phyloP scores from a whole-genome alignment of 2,329 filamentous ascomycete genomes.

The Periconia sp. region DNA sequence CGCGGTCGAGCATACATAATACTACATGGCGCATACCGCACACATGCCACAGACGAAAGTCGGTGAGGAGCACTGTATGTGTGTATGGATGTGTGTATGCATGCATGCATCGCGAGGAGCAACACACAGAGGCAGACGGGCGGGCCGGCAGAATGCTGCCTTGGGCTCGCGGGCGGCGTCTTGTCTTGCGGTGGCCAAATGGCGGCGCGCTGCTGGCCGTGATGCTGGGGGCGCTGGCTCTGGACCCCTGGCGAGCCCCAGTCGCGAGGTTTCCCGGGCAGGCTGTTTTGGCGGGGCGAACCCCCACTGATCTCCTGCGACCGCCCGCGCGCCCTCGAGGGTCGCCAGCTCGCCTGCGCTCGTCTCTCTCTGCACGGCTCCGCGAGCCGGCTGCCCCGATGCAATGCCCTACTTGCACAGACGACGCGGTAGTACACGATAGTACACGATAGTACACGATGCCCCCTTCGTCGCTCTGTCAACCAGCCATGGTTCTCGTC shows the following conservation, averaged over 20 bases:
- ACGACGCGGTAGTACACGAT: too few species aligned
- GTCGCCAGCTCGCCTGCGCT: too few species aligned
- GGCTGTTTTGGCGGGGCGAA: constrained; percentile 21
- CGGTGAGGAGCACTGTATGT: constrained; percentile 9
- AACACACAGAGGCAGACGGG: too few species aligned
- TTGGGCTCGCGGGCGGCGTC: too few species aligned
- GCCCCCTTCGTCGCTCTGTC: too few species aligned
- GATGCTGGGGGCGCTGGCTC: too few species aligned
- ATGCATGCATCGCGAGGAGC: too few species aligned
- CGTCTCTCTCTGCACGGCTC: constrained; percentile 12
- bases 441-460: too few species aligned
- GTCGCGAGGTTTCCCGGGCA: constrained; percentile 14
- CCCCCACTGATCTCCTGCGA: constrained; percentile 30
- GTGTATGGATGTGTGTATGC: constrained; percentile 9
- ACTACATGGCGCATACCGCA: background rate
- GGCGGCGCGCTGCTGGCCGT: constrained; percentile 6
- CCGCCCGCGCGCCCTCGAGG: constrained; percentile 26
- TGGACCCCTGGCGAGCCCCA: constrained; percentile 30
- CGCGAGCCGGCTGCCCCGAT: constrained; percentile 26
- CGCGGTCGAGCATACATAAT: too few species aligned
- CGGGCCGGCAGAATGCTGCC: too few species aligned
- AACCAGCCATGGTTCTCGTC: background rate
- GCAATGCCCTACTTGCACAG: too few species aligned
- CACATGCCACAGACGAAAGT: background rate
- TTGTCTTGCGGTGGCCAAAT: too few species aligned